Evolutionary conservation across 306 rosid species (phyloP).

Genomic region (Corylus avellana): DNA sequence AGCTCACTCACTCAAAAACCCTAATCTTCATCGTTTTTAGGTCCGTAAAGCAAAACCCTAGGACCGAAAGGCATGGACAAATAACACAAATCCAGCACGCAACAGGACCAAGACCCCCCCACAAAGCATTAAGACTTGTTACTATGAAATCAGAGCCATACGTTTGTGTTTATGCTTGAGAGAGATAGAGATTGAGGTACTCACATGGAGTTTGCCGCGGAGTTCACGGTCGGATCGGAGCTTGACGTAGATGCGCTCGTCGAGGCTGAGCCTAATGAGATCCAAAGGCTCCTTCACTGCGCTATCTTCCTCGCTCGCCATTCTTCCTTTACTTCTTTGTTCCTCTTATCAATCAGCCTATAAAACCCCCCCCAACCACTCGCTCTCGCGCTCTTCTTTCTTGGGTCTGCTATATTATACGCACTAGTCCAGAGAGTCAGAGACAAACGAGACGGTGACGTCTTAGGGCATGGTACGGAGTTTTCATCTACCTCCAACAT

Average conservation of each 20-base stretch:
- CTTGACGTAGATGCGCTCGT: constrained; percentile 98
- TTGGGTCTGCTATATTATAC: not conserved
- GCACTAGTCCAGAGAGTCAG: no score
- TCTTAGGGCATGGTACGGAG: no score
- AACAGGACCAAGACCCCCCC: not conserved
- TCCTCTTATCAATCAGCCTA: not conserved
- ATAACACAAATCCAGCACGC: not conserved
- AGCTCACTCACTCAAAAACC: not conserved
- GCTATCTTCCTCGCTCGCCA: constrained; percentile 93
- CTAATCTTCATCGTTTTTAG: not conserved
- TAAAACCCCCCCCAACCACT: not conserved
- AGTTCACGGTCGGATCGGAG: constrained; percentile 97
- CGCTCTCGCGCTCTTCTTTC: not conserved
- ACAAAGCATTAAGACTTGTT: not conserved
- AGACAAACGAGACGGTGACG: no score
- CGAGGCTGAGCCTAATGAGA: constrained; percentile 95
- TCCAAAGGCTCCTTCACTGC: constrained; percentile 99
- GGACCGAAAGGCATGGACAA: not conserved
- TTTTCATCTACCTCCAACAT: no score
- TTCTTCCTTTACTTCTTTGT: constrained; percentile 16
- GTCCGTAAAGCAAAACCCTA: constrained; percentile 1
- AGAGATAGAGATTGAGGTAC: not conserved
- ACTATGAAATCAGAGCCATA: not conserved
- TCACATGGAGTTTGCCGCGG: constrained; percentile 95
- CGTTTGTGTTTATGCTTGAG: not conserved